A percentile compares a stretch with the other conserved stretches of the same genome.
These are phyloP conservation scores for Cantharellus cinnabarinus DNA, from an alignment of 768 basidiomycete species.

Conservation along the genomic window DNA sequence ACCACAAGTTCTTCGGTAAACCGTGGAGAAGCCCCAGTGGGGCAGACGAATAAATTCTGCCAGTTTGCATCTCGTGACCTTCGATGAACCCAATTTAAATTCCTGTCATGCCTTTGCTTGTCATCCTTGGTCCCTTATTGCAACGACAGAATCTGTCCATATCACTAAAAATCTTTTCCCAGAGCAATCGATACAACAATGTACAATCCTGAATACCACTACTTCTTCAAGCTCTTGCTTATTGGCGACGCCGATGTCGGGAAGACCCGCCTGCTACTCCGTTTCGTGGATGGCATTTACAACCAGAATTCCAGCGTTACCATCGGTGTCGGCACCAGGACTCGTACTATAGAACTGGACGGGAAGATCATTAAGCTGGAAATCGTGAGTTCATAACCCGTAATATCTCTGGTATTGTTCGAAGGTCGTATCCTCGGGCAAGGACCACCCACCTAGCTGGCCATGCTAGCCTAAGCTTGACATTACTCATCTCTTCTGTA, in stretches of 20 bases:
- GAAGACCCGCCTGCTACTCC: slow-evolving; percentile 83
- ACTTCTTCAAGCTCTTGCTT: slow-evolving; percentile 87
- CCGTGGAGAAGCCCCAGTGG: no score
- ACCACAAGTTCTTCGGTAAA: no score
- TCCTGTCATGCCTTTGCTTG: no score
- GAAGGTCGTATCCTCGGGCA: background rate
- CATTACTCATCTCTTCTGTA: background rate
- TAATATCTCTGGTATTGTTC: background rate
- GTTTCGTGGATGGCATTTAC: slow-evolving; percentile 92
- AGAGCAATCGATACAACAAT: slow-evolving; percentile 18
- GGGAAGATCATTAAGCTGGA: slow-evolving; percentile 97
- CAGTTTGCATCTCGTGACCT: background rate
- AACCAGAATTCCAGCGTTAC: slow-evolving; percentile 95
- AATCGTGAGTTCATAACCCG: slow-evolving; percentile 44
- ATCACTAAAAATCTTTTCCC: background rate
- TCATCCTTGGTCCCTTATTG: no score
- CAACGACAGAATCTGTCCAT: no score
- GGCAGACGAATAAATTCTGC: background rate
- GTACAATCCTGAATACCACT: slow-evolving; percentile 90
- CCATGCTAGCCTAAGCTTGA: background rate
- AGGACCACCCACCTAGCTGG: background rate
- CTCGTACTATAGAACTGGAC: slow-evolving; percentile 94
- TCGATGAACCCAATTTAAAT: no score
- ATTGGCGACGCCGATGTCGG: slow-evolving; percentile 93
- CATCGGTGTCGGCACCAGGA: slow-evolving; percentile 98